Base-by-base conservation (phyloP, 768 basidiomycete genomes). In the Lactarius trivialis region DNA sequence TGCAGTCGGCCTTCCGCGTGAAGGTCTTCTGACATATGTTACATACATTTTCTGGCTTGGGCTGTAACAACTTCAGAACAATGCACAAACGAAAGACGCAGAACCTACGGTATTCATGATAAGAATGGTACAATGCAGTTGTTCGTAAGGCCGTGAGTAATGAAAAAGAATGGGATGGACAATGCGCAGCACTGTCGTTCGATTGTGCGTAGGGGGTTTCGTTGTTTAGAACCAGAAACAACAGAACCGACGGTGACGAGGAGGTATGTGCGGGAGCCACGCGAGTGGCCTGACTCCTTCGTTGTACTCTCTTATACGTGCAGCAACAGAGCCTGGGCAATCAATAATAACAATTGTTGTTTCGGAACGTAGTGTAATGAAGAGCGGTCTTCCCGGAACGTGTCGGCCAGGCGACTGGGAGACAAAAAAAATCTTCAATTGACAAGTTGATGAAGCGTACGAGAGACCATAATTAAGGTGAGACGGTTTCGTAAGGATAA, bases 1-100 rank as follows among this genome's bases (percentile, higher is more conserved):
- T 79, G 39, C 84, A 77, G 69, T 89, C 88, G 24, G 81, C 81
- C 70, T 79, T 82, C 51, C 85, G 81, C 4, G 71, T 67, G 68
- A 89, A 88, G 33, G 67, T 57, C 66, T 80, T 85, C 6, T 50
- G 30, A 73, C 85, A 88, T 33, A 30, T 51, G 2, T 55, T 15
- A 34, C 56, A 71, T 60, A 50, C 37, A 50, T 60, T 62, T 26
- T 30, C 43, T 48, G 52, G 45, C 26, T 36, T 37, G 50, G 14
- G 33, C 63, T 64, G 39, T 48, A 51, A 50, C 37, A 26, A 21
- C 21, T 33, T 64, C 24, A 60, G 58, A 36, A 34, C 11, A n/a
- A 21, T 17, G 19, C 45, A 30, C 39, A 32, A 51, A 30, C 2
- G 28, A 43, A 9, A 26, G 28, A 41, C 0, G 3, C 32, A 19